Conservation (phyloP, 2,329 filamentous ascomycete genomes). For the Nemania sp. region DNA sequence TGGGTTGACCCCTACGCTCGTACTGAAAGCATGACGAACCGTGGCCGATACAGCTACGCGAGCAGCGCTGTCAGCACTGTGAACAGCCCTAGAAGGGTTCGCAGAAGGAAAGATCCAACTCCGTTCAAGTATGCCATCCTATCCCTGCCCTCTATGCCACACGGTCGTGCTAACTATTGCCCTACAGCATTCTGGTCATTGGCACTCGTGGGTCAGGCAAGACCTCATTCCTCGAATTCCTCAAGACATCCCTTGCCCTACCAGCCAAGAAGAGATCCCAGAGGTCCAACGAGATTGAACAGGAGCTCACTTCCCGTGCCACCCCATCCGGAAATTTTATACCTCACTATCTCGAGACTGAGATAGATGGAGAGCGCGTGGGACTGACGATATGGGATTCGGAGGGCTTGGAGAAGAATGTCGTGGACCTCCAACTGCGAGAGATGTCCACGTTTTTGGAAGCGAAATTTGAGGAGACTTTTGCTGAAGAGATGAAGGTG, state of each 20-base stretch:
- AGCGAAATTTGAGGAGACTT: conserved; percentile 98
- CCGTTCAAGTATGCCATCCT: conserved; percentile 85
- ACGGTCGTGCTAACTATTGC: conserved; percentile 25
- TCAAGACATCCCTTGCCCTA: conserved; percentile 82
- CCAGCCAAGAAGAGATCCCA: conserved; percentile 76
- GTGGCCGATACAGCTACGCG: conserved; percentile 94
- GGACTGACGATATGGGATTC: conserved; percentile 97
- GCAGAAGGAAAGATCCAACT: conserved; percentile 94
- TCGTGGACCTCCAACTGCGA: conserved; percentile 91
- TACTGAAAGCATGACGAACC: conserved; percentile 94
- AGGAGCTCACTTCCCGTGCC: conserved; percentile 60
- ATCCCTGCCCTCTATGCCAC: background rate
- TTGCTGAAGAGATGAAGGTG: conserved; percentile 97
- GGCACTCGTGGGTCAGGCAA: conserved; percentile 89
- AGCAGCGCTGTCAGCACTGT: conserved; percentile 88
- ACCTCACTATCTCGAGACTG: conserved; percentile 89
- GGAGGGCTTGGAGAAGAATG: conserved; percentile 88
- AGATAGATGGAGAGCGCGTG: conserved; percentile 89
- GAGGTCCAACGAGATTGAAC: conserved; percentile 51
- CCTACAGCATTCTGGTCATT: conserved; percentile 79
- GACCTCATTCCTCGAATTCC: conserved; percentile 94
- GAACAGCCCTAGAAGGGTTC: conserved; percentile 89
- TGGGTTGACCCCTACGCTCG: conserved; percentile 78
- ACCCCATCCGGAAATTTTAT: conserved; percentile 73
- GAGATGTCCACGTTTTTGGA: conserved; percentile 93